These are phyloP conservation scores for Spirogloea muscicola DNA, from an alignment of 139 green algal genomes.

Conservation along the genomic window DNA sequence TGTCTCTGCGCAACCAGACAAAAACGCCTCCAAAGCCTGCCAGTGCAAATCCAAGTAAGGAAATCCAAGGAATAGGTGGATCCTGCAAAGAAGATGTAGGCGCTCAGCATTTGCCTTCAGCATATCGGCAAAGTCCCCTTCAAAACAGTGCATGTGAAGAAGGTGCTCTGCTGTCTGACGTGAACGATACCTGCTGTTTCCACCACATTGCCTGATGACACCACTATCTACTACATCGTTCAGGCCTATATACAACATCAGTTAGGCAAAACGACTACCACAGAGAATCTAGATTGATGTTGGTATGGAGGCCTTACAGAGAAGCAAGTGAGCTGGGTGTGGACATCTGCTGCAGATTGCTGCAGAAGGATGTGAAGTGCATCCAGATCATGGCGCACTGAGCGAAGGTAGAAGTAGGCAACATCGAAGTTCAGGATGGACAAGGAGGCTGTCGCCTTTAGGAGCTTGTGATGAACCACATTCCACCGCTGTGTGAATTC, in stretches of 20 bases:
- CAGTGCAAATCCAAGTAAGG: neutral
- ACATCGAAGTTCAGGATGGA: constrained; percentile 13
- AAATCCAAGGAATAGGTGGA: neutral
- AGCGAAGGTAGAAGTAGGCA: constrained; percentile 28
- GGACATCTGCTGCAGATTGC: neutral
- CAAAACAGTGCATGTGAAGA: neutral
- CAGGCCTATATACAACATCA: neutral
- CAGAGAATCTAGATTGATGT: too few species aligned
- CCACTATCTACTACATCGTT: neutral
- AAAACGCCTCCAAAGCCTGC: neutral
- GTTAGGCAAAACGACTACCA: too few species aligned
- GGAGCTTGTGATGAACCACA: constrained; percentile 33
- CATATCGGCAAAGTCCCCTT: neutral
- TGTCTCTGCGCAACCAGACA: constrained; percentile 8
- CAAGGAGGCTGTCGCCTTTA: neutral
- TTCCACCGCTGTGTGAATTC: constrained; percentile 19
- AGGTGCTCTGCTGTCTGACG: neutral
- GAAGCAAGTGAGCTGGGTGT: neutral
- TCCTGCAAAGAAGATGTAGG: constrained; percentile 9
- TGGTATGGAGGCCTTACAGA: neutral
- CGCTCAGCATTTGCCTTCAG: neutral
- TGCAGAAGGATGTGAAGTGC: constrained; percentile 17
- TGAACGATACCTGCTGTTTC: neutral
- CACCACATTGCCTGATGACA: neutral
- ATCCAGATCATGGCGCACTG: constrained; percentile 17